phyloP scores from a whole-genome alignment of 345 rosid genomes.

The Brassica incana region DNA sequence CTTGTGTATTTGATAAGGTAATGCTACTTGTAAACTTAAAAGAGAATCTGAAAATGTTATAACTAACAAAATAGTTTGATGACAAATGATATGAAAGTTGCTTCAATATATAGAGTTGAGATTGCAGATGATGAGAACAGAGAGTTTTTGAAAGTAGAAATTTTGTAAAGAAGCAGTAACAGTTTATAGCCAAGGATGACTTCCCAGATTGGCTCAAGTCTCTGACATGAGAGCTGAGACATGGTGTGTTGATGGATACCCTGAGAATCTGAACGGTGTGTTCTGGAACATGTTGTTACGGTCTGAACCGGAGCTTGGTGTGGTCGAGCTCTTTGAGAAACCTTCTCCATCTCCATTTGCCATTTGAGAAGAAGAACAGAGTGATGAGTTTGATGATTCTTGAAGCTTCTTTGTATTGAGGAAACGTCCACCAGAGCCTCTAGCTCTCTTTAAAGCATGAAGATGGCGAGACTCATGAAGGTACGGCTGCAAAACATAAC shows the following conservation, averaged over 20 bases:
- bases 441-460: slow-evolving; percentile 78
- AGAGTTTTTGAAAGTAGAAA: slow-evolving; percentile 10
- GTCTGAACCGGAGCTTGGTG: slow-evolving; percentile 30
- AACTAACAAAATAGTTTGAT: slow-evolving; percentile 25
- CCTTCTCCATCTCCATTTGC: slow-evolving; percentile 27
- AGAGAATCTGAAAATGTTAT: neutral
- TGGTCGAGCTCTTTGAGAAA: slow-evolving; percentile 36
- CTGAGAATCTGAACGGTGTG: slow-evolving; percentile 32
- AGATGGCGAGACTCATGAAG: slow-evolving; percentile 89
- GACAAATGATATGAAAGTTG: slow-evolving; percentile 17
- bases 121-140: slow-evolving; percentile 14
- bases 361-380: slow-evolving; percentile 34
- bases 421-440: slow-evolving; percentile 87
- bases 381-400: slow-evolving; percentile 39
- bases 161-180: slow-evolving; percentile 24
- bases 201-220: slow-evolving; percentile 46
- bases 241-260: slow-evolving; percentile 35
- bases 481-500: slow-evolving; percentile 56
- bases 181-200: slow-evolving; percentile 87
- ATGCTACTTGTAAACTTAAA: slow-evolving; percentile 7
- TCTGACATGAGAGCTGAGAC: slow-evolving; percentile 45
- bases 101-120: slow-evolving; percentile 5
- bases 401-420: slow-evolving; percentile 59
- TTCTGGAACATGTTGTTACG: slow-evolving; percentile 35
- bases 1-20: slow-evolving; percentile 20